These are phyloP conservation scores for Chaetomium sp. DNA, from an alignment of 2,329 filamentous ascomycete species.

Conservation along the genomic window DNA sequence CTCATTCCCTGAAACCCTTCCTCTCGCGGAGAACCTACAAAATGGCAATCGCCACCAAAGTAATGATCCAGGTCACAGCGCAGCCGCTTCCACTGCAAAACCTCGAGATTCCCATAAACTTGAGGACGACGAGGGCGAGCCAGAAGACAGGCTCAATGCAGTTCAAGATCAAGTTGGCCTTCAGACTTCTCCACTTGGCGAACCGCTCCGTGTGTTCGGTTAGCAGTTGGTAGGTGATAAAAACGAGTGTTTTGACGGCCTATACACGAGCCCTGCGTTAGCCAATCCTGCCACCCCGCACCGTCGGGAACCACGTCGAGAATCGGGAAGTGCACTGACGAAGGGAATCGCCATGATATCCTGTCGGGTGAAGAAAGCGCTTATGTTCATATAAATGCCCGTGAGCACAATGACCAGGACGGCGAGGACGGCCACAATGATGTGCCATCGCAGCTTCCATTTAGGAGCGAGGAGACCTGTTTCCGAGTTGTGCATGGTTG, in stretches of 20 bases:
- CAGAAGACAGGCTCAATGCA: constrained; percentile 48
- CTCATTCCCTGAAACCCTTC: not conserved
- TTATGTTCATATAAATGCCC: constrained; percentile 13
- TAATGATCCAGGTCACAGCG: constrained; percentile 28
- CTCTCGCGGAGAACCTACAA: constrained; percentile 16
- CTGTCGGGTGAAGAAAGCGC: not conserved
- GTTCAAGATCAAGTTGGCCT: constrained; percentile 47
- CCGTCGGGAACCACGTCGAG: not conserved
- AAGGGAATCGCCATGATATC: constrained; percentile 20
- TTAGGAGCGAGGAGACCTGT: not conserved
- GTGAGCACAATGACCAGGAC: constrained; percentile 9
- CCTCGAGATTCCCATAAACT: constrained; percentile 31
- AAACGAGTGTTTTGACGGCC: constrained; percentile 44
- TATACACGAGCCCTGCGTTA: constrained; percentile 16
- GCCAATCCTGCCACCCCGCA: not conserved
- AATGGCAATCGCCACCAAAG: constrained; percentile 15
- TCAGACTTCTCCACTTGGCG: constrained; percentile 44
- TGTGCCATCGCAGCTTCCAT: constrained; percentile 10
- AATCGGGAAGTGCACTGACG: not conserved
- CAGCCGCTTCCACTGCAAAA: constrained; percentile 29
- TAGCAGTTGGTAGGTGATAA: constrained; percentile 46
- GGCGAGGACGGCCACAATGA: constrained; percentile 4
- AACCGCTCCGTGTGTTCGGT: constrained; percentile 41
- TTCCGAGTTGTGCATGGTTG: not conserved
- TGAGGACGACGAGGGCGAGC: constrained; percentile 42